Evolutionary conservation across 108 stramenopile species (phyloP), one percentile per base, ranked within the genome.

Genomic region (Aureococcus anophagefferens): DNA sequence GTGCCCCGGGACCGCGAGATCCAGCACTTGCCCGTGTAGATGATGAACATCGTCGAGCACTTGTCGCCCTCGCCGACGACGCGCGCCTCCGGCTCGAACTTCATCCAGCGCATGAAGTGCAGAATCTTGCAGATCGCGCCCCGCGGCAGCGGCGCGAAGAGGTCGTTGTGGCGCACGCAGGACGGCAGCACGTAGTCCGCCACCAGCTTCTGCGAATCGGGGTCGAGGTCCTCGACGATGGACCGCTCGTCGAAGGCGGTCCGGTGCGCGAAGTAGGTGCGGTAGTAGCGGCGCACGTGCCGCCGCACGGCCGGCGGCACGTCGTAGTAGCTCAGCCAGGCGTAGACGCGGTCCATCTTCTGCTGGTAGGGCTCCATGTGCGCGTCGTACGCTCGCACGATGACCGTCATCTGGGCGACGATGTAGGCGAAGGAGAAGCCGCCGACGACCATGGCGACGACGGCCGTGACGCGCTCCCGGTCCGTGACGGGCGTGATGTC

Each of bases 401-500:
- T 70, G 17, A 51, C 62, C 13, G 70, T 62, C 25, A 62, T 16
- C 62, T 46, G 30, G 0, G 70, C 70, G 18, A 70, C 62, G 18
- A 70, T 51, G 70, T 70, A 70, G 17, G 59, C 70, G 62, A 62
- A 70, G 62, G 62, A 68, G 25, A 21, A 44, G 28, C 34, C 46
- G 35, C 73, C 73, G 30, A 68, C 16, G 34, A 74, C 13, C 73
- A 68, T 67, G 4, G 66, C 44, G 44, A 37, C n/a, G 0, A 74
- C 7, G 51, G 40, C 21, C 30, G 36, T 51, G 5, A 68, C 13
- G 16, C 66, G 67, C 35, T 74, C 73, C 29, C 0, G 4, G 29
- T 74, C 44, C 29, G 66, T 68, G 37, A 72, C 68, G 13, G 80
- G 80, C 11, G 32, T 31, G 51, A 81, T 80, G 76, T 82, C 81